phyloP scores from a whole-genome alignment of 352 stramenopile species.

The Phytophthora parvispora region DNA sequence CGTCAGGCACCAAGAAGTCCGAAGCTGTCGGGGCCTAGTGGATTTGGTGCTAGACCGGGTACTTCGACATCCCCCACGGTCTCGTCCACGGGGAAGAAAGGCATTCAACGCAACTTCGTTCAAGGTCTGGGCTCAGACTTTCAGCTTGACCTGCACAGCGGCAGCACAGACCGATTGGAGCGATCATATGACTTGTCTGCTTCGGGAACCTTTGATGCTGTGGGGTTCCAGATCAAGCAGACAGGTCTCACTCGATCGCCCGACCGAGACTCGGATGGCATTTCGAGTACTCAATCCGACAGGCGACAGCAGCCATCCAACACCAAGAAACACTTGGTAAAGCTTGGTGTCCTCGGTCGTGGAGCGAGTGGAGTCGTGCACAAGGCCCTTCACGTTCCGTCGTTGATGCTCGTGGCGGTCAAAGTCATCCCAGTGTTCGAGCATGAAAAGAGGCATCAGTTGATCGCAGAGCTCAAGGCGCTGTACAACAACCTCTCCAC shows the following conservation, averaged over 20 bases:
- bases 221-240: constrained; percentile 88
- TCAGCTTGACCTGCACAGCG: constrained; percentile 76
- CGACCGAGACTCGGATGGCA: constrained; percentile 42
- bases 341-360: constrained; percentile 81
- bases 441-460: constrained; percentile 87
- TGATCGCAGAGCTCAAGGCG: constrained; percentile 89
- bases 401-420: constrained; percentile 90
- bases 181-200: constrained; percentile 86
- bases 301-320: constrained; percentile 54
- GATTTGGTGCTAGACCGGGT: constrained; percentile 25
- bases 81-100: constrained; percentile 66
- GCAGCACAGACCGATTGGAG: constrained; percentile 63
- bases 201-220: constrained; percentile 84
- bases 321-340: constrained; percentile 86
- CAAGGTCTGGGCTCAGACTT: constrained; percentile 75
- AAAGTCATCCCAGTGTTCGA: constrained; percentile 94
- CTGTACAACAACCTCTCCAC: constrained; percentile 91
- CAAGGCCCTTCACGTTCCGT: constrained; percentile 92
- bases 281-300: constrained; percentile 23
- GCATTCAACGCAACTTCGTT: constrained; percentile 79
- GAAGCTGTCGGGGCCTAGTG: constrained; percentile 34
- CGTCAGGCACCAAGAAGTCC: constrained; percentile 57
- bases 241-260: constrained; percentile 78
- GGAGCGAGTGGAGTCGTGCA: constrained; percentile 92
- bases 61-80: constrained; percentile 49